Base-by-base conservation (phyloP, 2,329 filamentous ascomycete genomes). In the Colletotrichum sp. region DNA sequence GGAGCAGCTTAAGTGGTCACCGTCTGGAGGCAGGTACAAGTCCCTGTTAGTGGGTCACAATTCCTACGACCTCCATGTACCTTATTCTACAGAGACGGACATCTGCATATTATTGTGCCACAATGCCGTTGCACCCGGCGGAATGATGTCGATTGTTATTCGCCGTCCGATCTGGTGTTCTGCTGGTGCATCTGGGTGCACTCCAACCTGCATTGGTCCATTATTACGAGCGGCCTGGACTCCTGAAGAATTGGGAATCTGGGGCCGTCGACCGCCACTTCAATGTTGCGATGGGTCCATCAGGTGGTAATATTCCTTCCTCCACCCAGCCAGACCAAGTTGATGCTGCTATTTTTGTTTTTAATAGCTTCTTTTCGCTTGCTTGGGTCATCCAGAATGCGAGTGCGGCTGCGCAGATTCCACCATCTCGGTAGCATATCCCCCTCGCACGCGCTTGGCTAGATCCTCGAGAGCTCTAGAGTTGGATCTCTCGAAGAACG, bases 161-260 rank as follows among this genome's bases (percentile, higher is more conserved):
- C n/a, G 61, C 30, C 15, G 8, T 28, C 18, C 18, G 12, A 26
- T 64, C 24, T 36, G 30, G 28, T 34, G 28, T 21, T 32, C 15
- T 21, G 60, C 15, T 21, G 60, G 60, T 32, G 60, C 60, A 24
- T 43, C 36, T 34, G n/a, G 13, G 15, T 30, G 10, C 48, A n/a
- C 36, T 52, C 12, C 43, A 21, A 21, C 38, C 24, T 32, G 30
- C 30, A n/a, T 28, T 10, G 68, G 30, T 26, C 69, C 69, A 48
- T 72, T 65, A 76, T 76, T 73, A 73, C 70, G 73, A 76, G 73
- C 58, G 34, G 43, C 73, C 58, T 73, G 36, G 48, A 65, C 36
- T 75, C 64, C n/a, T 30, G 67, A 68, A 75, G 58, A 75, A 65
- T 65, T n/a, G 58, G 70, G 70, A 64, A 61, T 48, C 43, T 52